phyloP scores from a whole-genome alignment of 768 basidiomycete genomes.

The Pisolithus orientalis region DNA sequence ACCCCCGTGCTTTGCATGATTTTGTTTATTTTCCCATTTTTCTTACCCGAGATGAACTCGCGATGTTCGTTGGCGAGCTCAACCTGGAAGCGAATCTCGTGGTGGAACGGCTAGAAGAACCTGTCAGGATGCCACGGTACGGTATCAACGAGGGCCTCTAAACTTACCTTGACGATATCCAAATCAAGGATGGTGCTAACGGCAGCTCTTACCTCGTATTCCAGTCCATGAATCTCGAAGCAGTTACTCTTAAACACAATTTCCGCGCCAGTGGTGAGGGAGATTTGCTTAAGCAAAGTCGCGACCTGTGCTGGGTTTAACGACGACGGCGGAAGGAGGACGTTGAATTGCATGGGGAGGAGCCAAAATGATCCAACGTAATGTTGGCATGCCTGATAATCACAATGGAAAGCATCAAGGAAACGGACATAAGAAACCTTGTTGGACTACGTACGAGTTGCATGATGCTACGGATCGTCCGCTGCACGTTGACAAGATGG shows the following conservation, averaged over 20 bases:
- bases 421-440: background rate
- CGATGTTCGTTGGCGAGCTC: constrained; percentile 97
- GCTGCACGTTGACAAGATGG: constrained; percentile 87
- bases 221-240: constrained; percentile 94
- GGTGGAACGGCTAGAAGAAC: constrained; percentile 71
- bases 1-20: constrained; percentile 97
- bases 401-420: constrained; percentile 8
- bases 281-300: constrained; percentile 79
- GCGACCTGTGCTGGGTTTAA: constrained; percentile 81
- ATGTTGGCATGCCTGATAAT: constrained; percentile 81
- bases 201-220: constrained; percentile 83
- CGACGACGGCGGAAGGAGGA: constrained; percentile 74
- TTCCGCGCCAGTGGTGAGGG: constrained; percentile 83
- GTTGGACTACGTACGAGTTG: constrained; percentile 60
- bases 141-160: background rate
- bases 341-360: constrained; percentile 89
- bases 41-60: constrained; percentile 98
- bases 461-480: constrained; percentile 93
- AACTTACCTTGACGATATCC: constrained; percentile 79
- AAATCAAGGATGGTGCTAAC: constrained; percentile 84
- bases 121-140: background rate
- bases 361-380: constrained; percentile 98
- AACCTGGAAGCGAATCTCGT: constrained; percentile 97
- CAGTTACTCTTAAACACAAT: constrained; percentile 96
- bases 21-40: constrained; percentile 99